Evolutionary conservation across 2,329 filamentous ascomycete genomes (phyloP).

Genomic region (Colletotrichum navitas): DNA sequence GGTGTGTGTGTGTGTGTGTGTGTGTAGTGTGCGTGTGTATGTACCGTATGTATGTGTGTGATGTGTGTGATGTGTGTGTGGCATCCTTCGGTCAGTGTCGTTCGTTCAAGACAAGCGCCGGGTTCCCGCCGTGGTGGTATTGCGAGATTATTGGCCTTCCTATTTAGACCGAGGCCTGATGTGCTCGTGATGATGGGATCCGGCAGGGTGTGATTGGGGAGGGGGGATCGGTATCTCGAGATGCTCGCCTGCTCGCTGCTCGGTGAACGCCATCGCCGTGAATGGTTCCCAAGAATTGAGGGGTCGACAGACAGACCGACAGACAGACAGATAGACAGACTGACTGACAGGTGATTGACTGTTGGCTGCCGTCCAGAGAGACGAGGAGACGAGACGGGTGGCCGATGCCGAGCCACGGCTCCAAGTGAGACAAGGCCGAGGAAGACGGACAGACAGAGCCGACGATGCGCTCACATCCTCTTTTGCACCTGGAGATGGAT

Average conservation of each 20-base stretch:
- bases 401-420: not conserved
- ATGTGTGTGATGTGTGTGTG: slow-evolving; percentile 16
- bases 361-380: not conserved
- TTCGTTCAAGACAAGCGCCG: slow-evolving; percentile 40
- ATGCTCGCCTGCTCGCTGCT: slow-evolving; percentile 20
- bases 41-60: too few relatives aligned
- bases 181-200: slow-evolving; percentile 41
- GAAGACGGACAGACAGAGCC: not conserved
- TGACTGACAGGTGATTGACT: not conserved
- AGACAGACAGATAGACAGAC: too few relatives aligned
- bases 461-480: not conserved
- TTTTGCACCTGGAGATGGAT: not conserved
- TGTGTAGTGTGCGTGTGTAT: too few relatives aligned
- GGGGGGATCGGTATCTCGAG: slow-evolving; percentile 14
- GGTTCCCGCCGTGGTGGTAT: slow-evolving; percentile 40
- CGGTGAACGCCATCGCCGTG: slow-evolving; percentile 36
- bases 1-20: too few relatives aligned
- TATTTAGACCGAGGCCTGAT: slow-evolving; percentile 37
- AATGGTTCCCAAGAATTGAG: slow-evolving; percentile 27
- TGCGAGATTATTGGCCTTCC: slow-evolving; percentile 43
- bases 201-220: slow-evolving; percentile 32
- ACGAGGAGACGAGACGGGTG: not conserved
- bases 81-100: slow-evolving; percentile 31
- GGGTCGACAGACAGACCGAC: not conserved
- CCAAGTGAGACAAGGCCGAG: slow-evolving; percentile 4